Base-by-base conservation (phyloP, 1,139 yeast genomes). In the Nadsonia starkeyi-henricii region DNA sequence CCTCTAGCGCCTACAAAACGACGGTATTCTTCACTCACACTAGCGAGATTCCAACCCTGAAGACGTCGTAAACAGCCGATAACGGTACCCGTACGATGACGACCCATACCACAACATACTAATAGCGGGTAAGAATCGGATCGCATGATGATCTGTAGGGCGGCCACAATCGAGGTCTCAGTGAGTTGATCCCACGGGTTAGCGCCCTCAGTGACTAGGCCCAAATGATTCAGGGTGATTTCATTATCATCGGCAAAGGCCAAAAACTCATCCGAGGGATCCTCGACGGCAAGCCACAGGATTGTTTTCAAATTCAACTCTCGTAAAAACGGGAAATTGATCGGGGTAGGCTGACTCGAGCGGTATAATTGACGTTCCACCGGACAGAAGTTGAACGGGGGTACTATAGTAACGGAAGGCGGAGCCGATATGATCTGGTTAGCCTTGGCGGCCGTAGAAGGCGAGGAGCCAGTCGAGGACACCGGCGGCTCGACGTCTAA, bases 161-260 rank as follows among this genome's bases (percentile, higher is more conserved):
- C 94, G 53, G 78, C 80, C 36, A 77, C 77, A 46, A 89, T 88
- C 30, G 94, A 80, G 41, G 77, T 73, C 59, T 88, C 96, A 30
- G 88, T 84, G 44, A 91, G 71, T n/a, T 95, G 91, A 65, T 91
- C 97, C 98, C 98, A 89, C 1, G 97, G 96, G 56, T 85, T 85
- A 53, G 85, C 77, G 70, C 95, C 75, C 52, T 75, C 79, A 1
- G 79, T 77, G 48, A 74, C 73, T 20, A 77, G 69, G 1, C 81
- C 81, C 45, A 70, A 57, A 63, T 73, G 77, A 61, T 77, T 76
- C 52, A 81, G 62, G 50, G 75, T 74, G 52, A 91, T 85, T 52
- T 77, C 74, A 57, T 81, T 74, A 43, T 74, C 75, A 51, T 81
- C 84, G 48, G 93, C 85, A 62, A 85, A 91, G 58, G 81, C 89